Percentiles rank a stretch among this genome's conserved stretches.
Conservation (phyloP, 2,329 filamentous ascomycete species). For the Coniochaeta sp. region DNA sequence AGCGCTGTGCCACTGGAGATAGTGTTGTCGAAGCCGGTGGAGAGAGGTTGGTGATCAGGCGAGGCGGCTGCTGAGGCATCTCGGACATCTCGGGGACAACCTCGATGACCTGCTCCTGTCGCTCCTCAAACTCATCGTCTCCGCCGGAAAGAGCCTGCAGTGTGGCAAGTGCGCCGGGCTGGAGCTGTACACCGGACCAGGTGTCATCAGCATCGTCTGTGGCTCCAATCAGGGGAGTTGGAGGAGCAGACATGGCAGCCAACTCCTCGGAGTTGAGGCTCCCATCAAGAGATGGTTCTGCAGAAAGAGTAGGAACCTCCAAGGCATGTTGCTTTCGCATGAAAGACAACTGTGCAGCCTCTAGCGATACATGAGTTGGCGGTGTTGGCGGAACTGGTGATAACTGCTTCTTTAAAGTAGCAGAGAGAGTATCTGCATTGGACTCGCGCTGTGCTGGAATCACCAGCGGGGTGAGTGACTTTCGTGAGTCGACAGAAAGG, state of each 20-base stretch:
- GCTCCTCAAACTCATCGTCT: constrained; percentile 52
- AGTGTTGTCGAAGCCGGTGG: constrained; percentile 22
- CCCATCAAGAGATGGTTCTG: constrained; percentile 82
- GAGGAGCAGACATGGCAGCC: constrained; percentile 73
- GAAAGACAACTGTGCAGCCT: constrained; percentile 64
- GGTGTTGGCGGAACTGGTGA: constrained; percentile 58
- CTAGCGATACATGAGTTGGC: constrained; percentile 64
- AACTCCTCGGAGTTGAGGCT: constrained; percentile 85
- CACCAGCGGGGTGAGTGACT: constrained; percentile 38
- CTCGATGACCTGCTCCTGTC: constrained; percentile 50
- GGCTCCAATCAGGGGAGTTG: constrained; percentile 66
- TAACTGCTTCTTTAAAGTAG: constrained; percentile 38
- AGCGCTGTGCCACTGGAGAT: constrained; percentile 45
- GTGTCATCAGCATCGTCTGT: constrained; percentile 44
- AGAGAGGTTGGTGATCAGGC: constrained; percentile 36
- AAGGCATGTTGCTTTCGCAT: constrained; percentile 56
- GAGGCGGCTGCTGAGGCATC: constrained; percentile 45
- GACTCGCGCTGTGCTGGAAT: constrained; percentile 36
- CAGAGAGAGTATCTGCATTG: constrained; percentile 2
- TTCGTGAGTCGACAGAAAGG: constrained; percentile 23
- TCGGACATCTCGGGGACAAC: constrained; percentile 37
- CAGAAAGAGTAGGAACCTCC: constrained; percentile 65
- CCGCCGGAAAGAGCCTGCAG: constrained; percentile 64
- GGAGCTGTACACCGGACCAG: constrained; percentile 69
- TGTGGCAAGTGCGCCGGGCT: constrained; percentile 73